These are phyloP conservation scores for Psophocarpus tetragonolobus DNA, from an alignment of 306 rosid genomes.

Conservation along the genomic window DNA sequence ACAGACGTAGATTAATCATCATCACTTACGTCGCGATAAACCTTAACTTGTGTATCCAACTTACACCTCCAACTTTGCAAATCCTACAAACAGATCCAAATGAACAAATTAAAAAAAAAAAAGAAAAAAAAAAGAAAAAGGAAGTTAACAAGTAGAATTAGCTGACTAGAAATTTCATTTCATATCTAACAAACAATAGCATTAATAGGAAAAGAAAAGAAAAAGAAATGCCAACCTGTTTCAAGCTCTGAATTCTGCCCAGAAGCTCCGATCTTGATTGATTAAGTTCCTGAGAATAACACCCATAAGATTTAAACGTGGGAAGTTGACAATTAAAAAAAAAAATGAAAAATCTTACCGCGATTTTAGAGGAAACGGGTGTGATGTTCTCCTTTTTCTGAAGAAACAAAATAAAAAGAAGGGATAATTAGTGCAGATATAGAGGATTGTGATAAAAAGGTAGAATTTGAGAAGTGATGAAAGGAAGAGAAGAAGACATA, in stretches of 20 bases:
- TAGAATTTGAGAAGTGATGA: neutral
- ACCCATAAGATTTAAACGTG: neutral
- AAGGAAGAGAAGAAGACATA: slow-evolving; percentile 11
- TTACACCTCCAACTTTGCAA: slow-evolving; percentile 93
- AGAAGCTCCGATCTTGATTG: slow-evolving; percentile 93
- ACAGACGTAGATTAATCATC: neutral
- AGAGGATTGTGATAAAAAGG: neutral
- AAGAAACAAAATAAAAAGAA: neutral
- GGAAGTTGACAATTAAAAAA: neutral
- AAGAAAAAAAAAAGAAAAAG: neutral
- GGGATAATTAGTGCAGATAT: neutral
- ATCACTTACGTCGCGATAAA: slow-evolving; percentile 79
- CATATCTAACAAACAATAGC: neutral
- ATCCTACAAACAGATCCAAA: slow-evolving; percentile 55
- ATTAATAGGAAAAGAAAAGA: neutral
- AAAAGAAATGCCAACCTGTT: slow-evolving; percentile 54
- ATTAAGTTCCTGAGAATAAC: slow-evolving; percentile 69
- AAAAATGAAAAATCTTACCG: slow-evolving; percentile 38
- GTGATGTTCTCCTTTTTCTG: slow-evolving; percentile 78
- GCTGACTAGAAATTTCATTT: neutral
- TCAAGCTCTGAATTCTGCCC: slow-evolving; percentile 76
- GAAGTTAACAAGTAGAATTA: neutral
- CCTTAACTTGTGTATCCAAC: slow-evolving; percentile 82
- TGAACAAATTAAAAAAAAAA: neutral
- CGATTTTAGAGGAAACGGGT: slow-evolving; percentile 68